phyloP scores from a whole-genome alignment of 768 basidiomycete species.

The Collybia mongolica region DNA sequence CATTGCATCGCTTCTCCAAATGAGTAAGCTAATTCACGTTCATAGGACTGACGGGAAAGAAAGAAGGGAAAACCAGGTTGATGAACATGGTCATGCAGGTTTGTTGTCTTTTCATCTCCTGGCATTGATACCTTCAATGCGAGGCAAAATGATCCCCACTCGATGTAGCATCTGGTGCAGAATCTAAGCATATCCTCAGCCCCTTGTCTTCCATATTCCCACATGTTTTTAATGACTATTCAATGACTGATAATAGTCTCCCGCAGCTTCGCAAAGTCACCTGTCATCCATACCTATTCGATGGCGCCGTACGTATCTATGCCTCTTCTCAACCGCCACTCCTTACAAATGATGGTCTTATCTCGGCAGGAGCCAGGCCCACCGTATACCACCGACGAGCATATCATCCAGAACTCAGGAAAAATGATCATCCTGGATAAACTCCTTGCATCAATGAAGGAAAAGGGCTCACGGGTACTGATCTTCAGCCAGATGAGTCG shows the following conservation, averaged over 20 bases:
- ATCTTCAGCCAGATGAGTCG: constrained; percentile 99
- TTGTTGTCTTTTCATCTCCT: constrained; percentile 4
- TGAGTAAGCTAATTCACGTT: not conserved
- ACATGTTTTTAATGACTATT: constrained; percentile 1
- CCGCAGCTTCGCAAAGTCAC: constrained; percentile 76
- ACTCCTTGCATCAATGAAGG: constrained; percentile 82
- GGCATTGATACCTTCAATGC: not conserved
- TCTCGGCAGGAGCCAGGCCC: constrained; percentile 89
- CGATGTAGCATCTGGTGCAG: too few relatives aligned
- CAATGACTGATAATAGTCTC: not conserved
- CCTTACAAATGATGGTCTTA: not conserved
- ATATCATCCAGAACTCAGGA: constrained; percentile 89
- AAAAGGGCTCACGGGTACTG: constrained; percentile 90
- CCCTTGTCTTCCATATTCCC: not conserved
- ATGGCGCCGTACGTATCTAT: constrained; percentile 69
- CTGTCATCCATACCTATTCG: constrained; percentile 90
- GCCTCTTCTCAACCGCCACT: not conserved
- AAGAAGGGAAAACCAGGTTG: constrained; percentile 95
- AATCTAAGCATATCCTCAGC: too few relatives aligned
- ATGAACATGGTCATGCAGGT: constrained; percentile 99
- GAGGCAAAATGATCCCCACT: too few relatives aligned
- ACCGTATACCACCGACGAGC: constrained; percentile 97
- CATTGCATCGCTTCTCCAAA: not conserved
- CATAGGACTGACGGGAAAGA: constrained; percentile 88
- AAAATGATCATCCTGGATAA: constrained; percentile 99